Percentiles rank a stretch among this genome's conserved stretches.
phyloP scores from a whole-genome alignment of 164 flowering plant genomes.

The Liquidambar formosana region DNA sequence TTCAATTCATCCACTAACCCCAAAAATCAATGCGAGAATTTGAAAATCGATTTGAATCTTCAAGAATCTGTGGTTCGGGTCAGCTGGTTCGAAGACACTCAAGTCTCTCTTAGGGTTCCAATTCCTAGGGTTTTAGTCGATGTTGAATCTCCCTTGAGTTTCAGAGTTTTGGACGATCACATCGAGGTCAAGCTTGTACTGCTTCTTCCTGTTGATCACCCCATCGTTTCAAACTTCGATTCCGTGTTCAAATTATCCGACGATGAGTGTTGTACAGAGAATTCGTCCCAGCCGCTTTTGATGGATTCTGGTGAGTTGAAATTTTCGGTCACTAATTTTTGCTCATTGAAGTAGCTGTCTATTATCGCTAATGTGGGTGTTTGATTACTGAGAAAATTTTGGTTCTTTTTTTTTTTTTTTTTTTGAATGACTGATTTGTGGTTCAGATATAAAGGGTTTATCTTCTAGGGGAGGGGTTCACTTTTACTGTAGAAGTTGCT shows the following conservation, averaged over 20 bases:
- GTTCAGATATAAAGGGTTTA: conserved; percentile 53
- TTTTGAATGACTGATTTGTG: conserved; percentile 7
- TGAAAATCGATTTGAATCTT: conserved; percentile 32
- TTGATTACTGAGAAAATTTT: neutral
- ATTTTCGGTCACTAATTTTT: neutral
- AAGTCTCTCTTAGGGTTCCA: conserved; percentile 54
- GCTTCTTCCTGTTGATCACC: conserved; percentile 87
- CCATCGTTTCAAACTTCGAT: conserved; percentile 50
- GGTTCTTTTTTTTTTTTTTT: neutral
- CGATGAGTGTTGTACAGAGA: conserved; percentile 6
- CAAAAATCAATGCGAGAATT: conserved; percentile 38
- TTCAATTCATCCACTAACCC: conserved; percentile 54
- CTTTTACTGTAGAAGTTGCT: conserved; percentile 83
- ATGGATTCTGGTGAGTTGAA: conserved; percentile 59
- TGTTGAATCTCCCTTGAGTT: conserved; percentile 49
- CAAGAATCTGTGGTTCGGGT: conserved; percentile 40
- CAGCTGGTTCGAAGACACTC: conserved; percentile 39
- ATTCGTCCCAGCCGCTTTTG: conserved; percentile 29
- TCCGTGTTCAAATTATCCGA: conserved; percentile 32
- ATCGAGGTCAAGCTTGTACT: conserved; percentile 75
- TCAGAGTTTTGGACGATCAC: conserved; percentile 62
- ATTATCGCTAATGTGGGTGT: neutral
- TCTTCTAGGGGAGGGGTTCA: conserved; percentile 51
- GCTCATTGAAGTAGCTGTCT: neutral
- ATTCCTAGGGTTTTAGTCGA: conserved; percentile 77